Conservation (phyloP, 169 alveolate genomes). For the Plasmodium gallinaceum region DNA sequence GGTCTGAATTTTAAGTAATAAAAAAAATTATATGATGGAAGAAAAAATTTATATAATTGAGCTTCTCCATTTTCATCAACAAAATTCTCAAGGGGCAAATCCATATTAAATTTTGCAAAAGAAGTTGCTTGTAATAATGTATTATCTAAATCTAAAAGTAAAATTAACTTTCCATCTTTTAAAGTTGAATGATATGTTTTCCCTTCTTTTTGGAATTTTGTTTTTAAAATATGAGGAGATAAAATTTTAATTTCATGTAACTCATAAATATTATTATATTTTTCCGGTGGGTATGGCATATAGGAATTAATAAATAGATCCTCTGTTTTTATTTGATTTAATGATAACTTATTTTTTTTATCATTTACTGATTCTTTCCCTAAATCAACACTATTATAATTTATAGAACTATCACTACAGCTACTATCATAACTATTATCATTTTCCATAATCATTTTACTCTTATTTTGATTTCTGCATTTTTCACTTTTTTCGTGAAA, state of each 20-base stretch:
- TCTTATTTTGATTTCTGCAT: background rate
- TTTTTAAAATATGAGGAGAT: constrained; percentile 74
- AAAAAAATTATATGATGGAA: constrained; percentile 89
- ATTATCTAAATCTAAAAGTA: constrained; percentile 91
- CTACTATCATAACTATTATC: no score
- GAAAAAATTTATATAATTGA: constrained; percentile 90
- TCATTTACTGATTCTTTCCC: constrained; percentile 11
- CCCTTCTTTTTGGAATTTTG: constrained; percentile 36
- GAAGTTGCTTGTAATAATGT: constrained; percentile 93
- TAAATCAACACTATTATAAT: background rate
- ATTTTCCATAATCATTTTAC: no score
- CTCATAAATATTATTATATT: constrained; percentile 68
- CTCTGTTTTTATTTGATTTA: constrained; percentile 23
- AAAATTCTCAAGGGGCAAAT: constrained; percentile 89
- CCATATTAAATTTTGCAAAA: constrained; percentile 88
- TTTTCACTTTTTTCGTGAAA: no score
- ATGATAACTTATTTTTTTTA: background rate
- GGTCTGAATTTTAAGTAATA: constrained; percentile 93
- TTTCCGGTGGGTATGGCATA: constrained; percentile 77
- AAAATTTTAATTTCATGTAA: constrained; percentile 74
- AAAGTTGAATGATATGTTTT: constrained; percentile 65
- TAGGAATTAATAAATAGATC: constrained; percentile 56
- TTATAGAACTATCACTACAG: background rate
- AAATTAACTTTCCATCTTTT: constrained; percentile 86
- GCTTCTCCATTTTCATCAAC: constrained; percentile 91